Conservation (phyloP, 495 filamentous ascomycete species). For the Neurospora cerealis region DNA sequence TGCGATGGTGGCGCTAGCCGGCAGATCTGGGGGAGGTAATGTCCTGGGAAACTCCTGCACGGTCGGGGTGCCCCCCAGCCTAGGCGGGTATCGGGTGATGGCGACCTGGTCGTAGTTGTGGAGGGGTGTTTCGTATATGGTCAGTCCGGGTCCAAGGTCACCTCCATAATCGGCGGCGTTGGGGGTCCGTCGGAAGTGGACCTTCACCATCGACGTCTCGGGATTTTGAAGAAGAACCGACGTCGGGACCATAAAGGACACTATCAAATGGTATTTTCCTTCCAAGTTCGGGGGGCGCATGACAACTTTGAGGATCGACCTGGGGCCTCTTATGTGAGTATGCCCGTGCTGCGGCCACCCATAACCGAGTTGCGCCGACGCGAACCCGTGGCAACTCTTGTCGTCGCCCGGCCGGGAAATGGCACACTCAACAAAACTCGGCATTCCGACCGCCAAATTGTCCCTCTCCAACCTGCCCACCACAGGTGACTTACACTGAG, state of each 20-base stretch:
- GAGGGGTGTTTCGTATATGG: conserved; percentile 15
- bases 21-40: not conserved
- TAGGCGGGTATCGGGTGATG: conserved; percentile 18
- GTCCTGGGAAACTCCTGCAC: not conserved
- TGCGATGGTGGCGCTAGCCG: not conserved
- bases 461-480: conserved; percentile 11
- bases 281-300: conserved; percentile 21
- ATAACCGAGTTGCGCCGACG: conserved; percentile 25
- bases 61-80: not conserved
- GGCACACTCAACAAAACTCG: conserved; percentile 7
- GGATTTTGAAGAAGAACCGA: conserved; percentile 17
- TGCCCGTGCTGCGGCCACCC: conserved; percentile 8
- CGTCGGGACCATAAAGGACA: conserved; percentile 27
- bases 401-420: not conserved
- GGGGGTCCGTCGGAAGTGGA: conserved; percentile 9
- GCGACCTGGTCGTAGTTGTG: conserved; percentile 20
- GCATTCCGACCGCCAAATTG: conserved; percentile 4
- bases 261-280: conserved; percentile 22
- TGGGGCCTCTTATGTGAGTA: conserved; percentile 12
- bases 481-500: conserved; percentile 12
- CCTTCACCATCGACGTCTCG: conserved; percentile 8
- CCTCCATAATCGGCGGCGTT: not conserved
- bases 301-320: conserved; percentile 19
- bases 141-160: conserved; percentile 9
- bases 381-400: conserved; percentile 8